Evolutionary conservation across 176 grass and related monocot species (phyloP).

Genomic region (sorghum (Sorghum bicolor)): Sorghum_bicolor_NCBIv3 NC_012877.2:62650001-62650500

Average conservation of each 20-base stretch:
- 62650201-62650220: not conserved
- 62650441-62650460: too few species aligned
- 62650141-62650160: not conserved
- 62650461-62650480: too few species aligned
- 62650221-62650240: not conserved
- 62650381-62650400: too few species aligned
- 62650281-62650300: slow-evolving; percentile 84
- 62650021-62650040: not conserved
- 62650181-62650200: not conserved
- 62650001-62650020: not conserved
- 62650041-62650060: slow-evolving; percentile 96
- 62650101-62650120: slow-evolving; percentile 85
- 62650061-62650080: slow-evolving; percentile 95
- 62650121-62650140: slow-evolving; percentile 93
- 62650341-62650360: too few species aligned
- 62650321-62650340: slow-evolving; percentile 35
- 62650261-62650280: slow-evolving; percentile 82
- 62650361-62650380: too few species aligned
- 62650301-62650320: slow-evolving; percentile 65
- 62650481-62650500: too few species aligned
- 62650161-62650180: not conserved
- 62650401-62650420: too few species aligned
- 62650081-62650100: slow-evolving; percentile 89
- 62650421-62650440: too few species aligned
- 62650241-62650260: not conserved